A percentile compares a stretch with the other conserved stretches of the same genome.
These are phyloP conservation scores for Stachybotrys elegans DNA, from an alignment of 2,329 filamentous ascomycete species.

Conservation along the genomic window DNA sequence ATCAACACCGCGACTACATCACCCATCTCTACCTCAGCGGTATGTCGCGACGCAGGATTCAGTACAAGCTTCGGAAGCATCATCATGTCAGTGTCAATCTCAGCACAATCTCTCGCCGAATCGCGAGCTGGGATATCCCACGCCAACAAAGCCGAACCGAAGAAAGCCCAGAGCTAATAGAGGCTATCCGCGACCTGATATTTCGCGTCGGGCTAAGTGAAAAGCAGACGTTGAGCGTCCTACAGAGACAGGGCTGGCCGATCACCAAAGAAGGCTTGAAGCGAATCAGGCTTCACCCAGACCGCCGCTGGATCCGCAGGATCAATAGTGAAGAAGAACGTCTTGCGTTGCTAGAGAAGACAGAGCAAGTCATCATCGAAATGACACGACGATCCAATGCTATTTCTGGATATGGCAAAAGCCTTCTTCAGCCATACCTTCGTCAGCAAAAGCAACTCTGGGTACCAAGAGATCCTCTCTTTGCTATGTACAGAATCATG, in stretches of 20 bases:
- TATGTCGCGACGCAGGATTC: constrained; percentile 6
- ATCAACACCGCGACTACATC: constrained; percentile 6
- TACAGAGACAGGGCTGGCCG: constrained; percentile 4
- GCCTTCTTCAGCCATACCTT: constrained; percentile 6
- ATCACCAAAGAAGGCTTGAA: constrained; percentile 6
- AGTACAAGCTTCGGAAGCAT: constrained; percentile 6
- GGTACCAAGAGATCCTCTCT: constrained; percentile 7
- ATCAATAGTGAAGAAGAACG: constrained; percentile 1
- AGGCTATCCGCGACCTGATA: constrained; percentile 6
- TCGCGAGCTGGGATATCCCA: constrained; percentile 4
- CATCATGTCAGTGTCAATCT: constrained; percentile 3
- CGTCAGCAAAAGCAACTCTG: constrained; percentile 5
- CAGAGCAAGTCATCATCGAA: constrained; percentile 8
- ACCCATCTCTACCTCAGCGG: constrained; percentile 1
- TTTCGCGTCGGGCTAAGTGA: constrained; percentile 3
- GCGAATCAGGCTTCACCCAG: constrained; percentile 4
- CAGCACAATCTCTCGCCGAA: constrained; percentile 3
- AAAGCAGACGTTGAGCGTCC: constrained; percentile 5
- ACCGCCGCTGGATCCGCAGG: constrained; percentile 2
- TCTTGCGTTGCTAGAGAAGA: constrained; percentile 7
- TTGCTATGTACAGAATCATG: constrained; percentile 4
- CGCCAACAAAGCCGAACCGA: constrained; percentile 5
- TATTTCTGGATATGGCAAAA: constrained; percentile 5
- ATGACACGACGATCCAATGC: constrained; percentile 5
- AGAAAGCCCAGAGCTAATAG: constrained; percentile 7